These are phyloP conservation scores for Kwoniella shandongensis DNA, from an alignment of 768 basidiomycete genomes.

Conservation along the genomic window DNA sequence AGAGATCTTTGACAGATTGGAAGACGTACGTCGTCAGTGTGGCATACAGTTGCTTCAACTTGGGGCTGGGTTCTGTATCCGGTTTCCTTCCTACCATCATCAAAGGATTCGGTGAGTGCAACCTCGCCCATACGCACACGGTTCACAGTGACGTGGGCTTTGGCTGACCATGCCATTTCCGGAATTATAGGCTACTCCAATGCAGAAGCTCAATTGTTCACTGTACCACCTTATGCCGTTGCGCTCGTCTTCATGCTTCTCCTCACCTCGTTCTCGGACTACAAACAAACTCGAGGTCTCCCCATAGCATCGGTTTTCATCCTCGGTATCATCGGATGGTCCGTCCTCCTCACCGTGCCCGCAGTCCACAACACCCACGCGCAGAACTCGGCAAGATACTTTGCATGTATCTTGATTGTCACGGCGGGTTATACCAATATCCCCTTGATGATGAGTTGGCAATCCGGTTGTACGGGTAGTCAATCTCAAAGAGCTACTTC, in stretches of 20 bases:
- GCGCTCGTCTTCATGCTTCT: slow-evolving; percentile 52
- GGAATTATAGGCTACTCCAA: slow-evolving; percentile 48
- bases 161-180: no score
- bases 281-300: slow-evolving; percentile 42
- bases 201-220: slow-evolving; percentile 51
- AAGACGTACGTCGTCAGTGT: slow-evolving; percentile 51
- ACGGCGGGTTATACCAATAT: slow-evolving; percentile 38
- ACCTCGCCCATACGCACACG: background rate
- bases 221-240: slow-evolving; percentile 55
- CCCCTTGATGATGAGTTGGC: slow-evolving; percentile 50
- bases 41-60: slow-evolving; percentile 29
- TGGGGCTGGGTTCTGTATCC: slow-evolving; percentile 35
- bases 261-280: slow-evolving; percentile 47
- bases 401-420: slow-evolving; percentile 54
- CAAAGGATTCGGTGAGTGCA: slow-evolving; percentile 39
- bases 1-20: slow-evolving; percentile 51
- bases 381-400: slow-evolving; percentile 53
- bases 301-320: slow-evolving; percentile 48
- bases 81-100: slow-evolving; percentile 56
- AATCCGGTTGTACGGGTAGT: slow-evolving; percentile 46
- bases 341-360: slow-evolving; percentile 44
- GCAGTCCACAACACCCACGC: slow-evolving; percentile 32
- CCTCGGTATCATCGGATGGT: slow-evolving; percentile 54
- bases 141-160: no score
- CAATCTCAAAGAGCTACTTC: slow-evolving; percentile 53